Percentiles rank a stretch among this genome's conserved stretches.
phyloP scores from a whole-genome alignment of 345 rosid species.

The Euphorbia peplus region DNA sequence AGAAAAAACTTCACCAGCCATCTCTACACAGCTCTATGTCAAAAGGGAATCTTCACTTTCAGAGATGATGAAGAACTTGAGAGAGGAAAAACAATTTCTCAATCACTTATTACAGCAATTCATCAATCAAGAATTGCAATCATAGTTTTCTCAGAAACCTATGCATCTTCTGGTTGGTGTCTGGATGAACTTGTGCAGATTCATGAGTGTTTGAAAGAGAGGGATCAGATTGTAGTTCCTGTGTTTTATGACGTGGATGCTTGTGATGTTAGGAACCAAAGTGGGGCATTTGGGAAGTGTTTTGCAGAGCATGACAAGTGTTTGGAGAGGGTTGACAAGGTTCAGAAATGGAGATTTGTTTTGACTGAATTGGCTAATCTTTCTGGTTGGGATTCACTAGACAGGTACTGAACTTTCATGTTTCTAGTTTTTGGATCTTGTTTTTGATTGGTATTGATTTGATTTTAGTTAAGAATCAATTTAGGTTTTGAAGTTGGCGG shows the following conservation, averaged over 20 bases:
- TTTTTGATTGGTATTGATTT: too few relatives aligned
- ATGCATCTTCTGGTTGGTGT: constrained; percentile 6
- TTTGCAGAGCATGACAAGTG: background rate
- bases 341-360: constrained; percentile 12
- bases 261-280: background rate
- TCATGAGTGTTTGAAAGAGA: background rate
- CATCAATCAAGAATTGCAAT: background rate
- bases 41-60: constrained; percentile 3
- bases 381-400: constrained; percentile 13
- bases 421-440: too few relatives aligned
- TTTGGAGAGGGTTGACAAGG: background rate
- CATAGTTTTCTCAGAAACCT: background rate
- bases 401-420: background rate
- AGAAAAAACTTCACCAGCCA: constrained; percentile 5
- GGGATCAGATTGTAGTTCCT: background rate
- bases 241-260: constrained; percentile 6
- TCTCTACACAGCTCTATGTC: background rate
- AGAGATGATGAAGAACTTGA: background rate
- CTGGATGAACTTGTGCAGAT: constrained; percentile 8
- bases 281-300: background rate
- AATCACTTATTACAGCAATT: background rate
- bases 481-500: too few relatives aligned
- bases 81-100: constrained; percentile 4
- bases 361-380: constrained; percentile 4
- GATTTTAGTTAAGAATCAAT: too few relatives aligned